Evolutionary conservation across 2,329 filamentous ascomycete species (phyloP).

Genomic region (Cercospora zeina): DNA sequence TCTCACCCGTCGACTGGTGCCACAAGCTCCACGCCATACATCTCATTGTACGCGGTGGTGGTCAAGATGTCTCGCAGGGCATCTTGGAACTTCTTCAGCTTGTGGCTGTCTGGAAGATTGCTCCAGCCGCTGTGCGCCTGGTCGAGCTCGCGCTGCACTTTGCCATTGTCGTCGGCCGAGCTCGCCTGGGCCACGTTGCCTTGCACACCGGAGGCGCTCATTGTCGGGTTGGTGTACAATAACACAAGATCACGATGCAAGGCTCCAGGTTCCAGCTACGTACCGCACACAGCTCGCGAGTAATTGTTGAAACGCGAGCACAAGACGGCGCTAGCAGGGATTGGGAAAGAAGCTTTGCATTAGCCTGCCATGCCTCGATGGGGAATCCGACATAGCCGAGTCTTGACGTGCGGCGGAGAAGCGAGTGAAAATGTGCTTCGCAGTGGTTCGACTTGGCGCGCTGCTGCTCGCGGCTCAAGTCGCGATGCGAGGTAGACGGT

Average conservation of each 20-base stretch:
- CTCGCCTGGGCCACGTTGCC: slow-evolving; percentile 16
- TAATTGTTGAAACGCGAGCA: slow-evolving; percentile 9
- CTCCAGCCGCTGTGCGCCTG: slow-evolving; percentile 29
- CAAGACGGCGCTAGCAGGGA: neutral
- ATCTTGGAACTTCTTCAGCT: slow-evolving; percentile 51
- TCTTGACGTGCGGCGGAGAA: neutral
- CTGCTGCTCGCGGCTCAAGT: neutral
- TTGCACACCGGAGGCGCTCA: slow-evolving; percentile 10
- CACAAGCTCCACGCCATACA: slow-evolving; percentile 77
- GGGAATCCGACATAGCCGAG: slow-evolving; percentile 1
- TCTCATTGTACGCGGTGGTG: slow-evolving; percentile 66
- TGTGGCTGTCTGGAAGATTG: slow-evolving; percentile 32
- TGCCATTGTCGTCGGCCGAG: slow-evolving; percentile 16
- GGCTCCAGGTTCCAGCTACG: neutral
- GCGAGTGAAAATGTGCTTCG: neutral
- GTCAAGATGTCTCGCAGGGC: slow-evolving; percentile 60
- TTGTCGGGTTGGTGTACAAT: neutral
- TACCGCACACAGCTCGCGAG: neutral
- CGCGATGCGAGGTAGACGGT: too few relatives aligned
- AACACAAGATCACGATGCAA: neutral
- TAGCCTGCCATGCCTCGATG: neutral
- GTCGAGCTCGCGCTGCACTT: slow-evolving; percentile 16
- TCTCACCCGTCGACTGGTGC: slow-evolving; percentile 32
- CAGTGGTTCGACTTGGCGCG: neutral
- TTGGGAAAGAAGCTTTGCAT: slow-evolving; percentile 3